Evolutionary conservation across 345 rosid genomes (phyloP), one percentile per base, ranked within the genome.

Genomic region (Eucalyptus coolabah): DNA sequence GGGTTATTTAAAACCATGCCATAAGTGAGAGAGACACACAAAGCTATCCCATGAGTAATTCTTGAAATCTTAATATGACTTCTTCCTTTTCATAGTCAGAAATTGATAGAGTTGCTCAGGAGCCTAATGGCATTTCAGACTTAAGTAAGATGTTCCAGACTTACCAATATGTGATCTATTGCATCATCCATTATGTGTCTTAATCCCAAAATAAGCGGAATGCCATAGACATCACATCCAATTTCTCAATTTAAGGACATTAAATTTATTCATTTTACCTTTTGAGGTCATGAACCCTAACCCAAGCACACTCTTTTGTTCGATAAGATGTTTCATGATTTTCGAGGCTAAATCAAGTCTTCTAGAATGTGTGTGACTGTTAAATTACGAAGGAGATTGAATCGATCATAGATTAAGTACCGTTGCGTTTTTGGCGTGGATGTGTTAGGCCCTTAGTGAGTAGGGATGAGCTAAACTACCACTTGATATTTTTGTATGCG

Each of bases 381-480:
- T 37, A 11, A 72, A 9, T 37, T 37, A 9, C 4, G 11, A 19
- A 69, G 7, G 82, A 17, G 82, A n/a, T n/a, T n/a, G n/a, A n/a
- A n/a, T n/a, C n/a, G n/a, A n/a, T n/a, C n/a, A n/a, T n/a, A n/a
- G n/a, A n/a, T n/a, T n/a, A n/a, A n/a, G n/a, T n/a, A n/a, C n/a
- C n/a, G n/a, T n/a, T n/a, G n/a, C n/a, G n/a, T n/a, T n/a, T 67
- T 69, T 23, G 3, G 16, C 9, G 81, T 24, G 28, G 86, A 42
- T 16, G 45, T 44, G 83, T n/a, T 90, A 95, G 95, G 23, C 86
- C 90, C 37, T 65, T 94, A 77, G 86, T 44, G 9, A 59, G 50
- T 63, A n/a, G n/a, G 14, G n/a, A 59, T 21, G 92, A 90, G 88
- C 95, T 95, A 2, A 92, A 93, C 89, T 86, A 90, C 86, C 89